Evolutionary conservation across 2,329 filamentous ascomycete genomes (phyloP), one percentile per base, ranked within the genome.

Genomic region (Pleurostoma richardsiae): DNA sequence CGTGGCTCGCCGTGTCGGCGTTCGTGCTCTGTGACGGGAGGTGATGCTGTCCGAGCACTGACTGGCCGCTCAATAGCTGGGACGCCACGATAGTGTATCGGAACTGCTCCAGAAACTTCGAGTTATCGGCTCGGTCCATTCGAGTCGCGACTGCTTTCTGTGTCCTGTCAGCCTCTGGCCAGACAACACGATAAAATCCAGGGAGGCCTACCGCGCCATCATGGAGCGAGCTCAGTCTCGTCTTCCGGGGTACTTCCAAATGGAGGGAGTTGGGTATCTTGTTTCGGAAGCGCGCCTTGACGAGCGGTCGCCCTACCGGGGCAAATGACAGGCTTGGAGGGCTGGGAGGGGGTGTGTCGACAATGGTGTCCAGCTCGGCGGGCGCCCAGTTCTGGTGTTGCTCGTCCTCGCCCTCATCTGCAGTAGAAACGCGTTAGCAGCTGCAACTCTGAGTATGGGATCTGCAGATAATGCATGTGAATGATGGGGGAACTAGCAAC

Each of bases 21-120:
- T 42, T 31, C 29, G 46, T 43, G 28, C 48, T 52, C 39, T 52
- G 50, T 36, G 41, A 42, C 28, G 51, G 47, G 50, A 50, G 53
- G 43, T 61, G 59, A 41, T 66, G 65, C 41, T 71, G 70, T 19
- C 67, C 71, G 42, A 71, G 55, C 47, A 79, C 80, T 4, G 80
- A 77, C 54, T 86, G 79, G 39, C 86, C 86, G 58, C 82, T 90
- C 39, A 96, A 74, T 10, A 96, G 77, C 63, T 96, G 90, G 27
- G 91, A 96, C 43, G 90, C 90, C 59, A 96, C 87, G 54, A 96
- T 88, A 27, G 88, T 86, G 68, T 96, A 96, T 53, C 91, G 87
- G 60, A 96, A 96, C 61, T 90, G 87, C 67, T 96, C 91, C 49
- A 96, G 77, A 59, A 96, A 96, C 54, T 84, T 85, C 55, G 85